Base-by-base conservation (phyloP, 495 filamentous ascomycete species). In the Tricharina praecox region DNA sequence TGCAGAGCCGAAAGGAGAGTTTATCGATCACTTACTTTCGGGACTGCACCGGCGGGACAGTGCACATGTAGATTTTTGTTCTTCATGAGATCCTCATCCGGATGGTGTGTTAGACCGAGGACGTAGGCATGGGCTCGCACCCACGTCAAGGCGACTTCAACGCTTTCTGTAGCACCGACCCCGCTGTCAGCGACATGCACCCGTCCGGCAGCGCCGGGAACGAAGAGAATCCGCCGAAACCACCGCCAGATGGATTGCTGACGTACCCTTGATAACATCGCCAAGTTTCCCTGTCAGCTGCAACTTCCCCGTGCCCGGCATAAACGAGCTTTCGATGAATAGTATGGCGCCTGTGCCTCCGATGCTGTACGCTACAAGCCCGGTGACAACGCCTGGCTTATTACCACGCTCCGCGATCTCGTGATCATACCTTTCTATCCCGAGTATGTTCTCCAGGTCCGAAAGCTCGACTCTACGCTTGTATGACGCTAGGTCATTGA, bases 201-300 rank as follows among this genome's bases (percentile, higher is more conserved):
- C 34, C 34, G 5, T 37, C 34, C 34, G 34, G 7, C 4, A 37
- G 5, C 5, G 13, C 20, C 30, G 42, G 9, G 10, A 18, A 16
- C 4, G 26, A 45, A 26, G 20, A 13, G n/a, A 35, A 18, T 23
- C 15, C 18, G 42, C 23, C 30, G 34, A 37, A 37, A 37, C 8
- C 16, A 37, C 45, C n/a, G n/a, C n/a, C n/a, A n/a, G n/a, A n/a
- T n/a, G n/a, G n/a, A n/a, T n/a, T n/a, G n/a, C n/a, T n/a, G n/a
- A 55, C 52, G 52, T 21, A 61, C 58, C 58, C 66, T 95, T 95
- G 34, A 99, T 75, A 16, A 96, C 90, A 61, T 93, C 86, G 48
- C 90, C 92, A n/a, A 99, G 76, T 60, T 93, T 99, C 39, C 90
- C 90, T 13, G 90, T 99, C n/a, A 96, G 75, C 66, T 95, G 88